Conservation (phyloP, 2,329 filamentous ascomycete genomes). For the Epichloe brachyelytri region DNA sequence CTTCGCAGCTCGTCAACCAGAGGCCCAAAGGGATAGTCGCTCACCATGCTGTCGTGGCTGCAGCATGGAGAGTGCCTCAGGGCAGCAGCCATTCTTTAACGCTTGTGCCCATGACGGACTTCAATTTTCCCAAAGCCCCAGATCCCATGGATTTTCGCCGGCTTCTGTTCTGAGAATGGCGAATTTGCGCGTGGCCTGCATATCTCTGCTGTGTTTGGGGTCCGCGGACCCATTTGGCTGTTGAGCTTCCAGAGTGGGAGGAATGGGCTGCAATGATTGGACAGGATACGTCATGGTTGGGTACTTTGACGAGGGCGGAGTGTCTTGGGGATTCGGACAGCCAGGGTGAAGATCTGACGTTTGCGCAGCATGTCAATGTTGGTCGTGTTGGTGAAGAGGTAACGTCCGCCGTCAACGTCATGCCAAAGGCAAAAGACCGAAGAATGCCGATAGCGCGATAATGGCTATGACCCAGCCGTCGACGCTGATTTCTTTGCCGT, state of each 20-base stretch:
- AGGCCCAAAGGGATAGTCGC: slow-evolving; percentile 56
- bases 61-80: slow-evolving; percentile 62
- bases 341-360: slow-evolving; percentile 55
- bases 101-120: slow-evolving; percentile 63
- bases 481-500: slow-evolving; percentile 20
- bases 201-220: slow-evolving; percentile 22
- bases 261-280: not conserved
- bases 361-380: slow-evolving; percentile 68
- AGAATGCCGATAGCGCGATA: slow-evolving; percentile 55
- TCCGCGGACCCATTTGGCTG: slow-evolving; percentile 8
- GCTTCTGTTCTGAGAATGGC: slow-evolving; percentile 62
- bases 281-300: slow-evolving; percentile 48
- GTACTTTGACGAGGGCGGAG: slow-evolving; percentile 29
- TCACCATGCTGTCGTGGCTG: slow-evolving; percentile 49
- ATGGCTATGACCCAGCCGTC: slow-evolving; percentile 54
- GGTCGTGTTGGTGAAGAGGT: slow-evolving; percentile 62
- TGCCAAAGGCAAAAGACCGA: slow-evolving; percentile 63
- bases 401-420: slow-evolving; percentile 62
- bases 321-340: slow-evolving; percentile 50
- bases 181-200: slow-evolving; percentile 51
- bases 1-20: slow-evolving; percentile 43
- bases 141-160: slow-evolving; percentile 77
- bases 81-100: slow-evolving; percentile 72
- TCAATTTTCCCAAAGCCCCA: slow-evolving; percentile 61
- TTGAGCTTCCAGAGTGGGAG: not conserved